These are phyloP conservation scores for Scheffersomyces segobiensis DNA, from an alignment of 1,139 yeast species.

Conservation along the genomic window DNA sequence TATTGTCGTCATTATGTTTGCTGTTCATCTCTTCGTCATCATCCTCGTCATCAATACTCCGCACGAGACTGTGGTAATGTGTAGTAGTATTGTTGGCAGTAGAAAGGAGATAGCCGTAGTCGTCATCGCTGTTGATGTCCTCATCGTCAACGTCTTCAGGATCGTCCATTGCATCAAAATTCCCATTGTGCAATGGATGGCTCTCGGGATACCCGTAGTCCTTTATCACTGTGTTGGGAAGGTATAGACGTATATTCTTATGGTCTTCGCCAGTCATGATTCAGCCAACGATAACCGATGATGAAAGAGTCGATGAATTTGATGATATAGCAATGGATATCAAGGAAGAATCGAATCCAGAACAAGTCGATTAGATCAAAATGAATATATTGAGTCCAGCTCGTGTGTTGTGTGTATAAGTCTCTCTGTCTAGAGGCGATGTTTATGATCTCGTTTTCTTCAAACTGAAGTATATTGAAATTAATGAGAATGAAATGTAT, in stretches of 20 bases:
- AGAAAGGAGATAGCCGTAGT: conserved; percentile 1
- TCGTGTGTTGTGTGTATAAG: not conserved
- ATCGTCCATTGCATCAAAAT: conserved; percentile 20
- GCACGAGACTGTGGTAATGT: not conserved
- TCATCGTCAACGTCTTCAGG: conserved; percentile 12
- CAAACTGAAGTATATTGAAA: not conserved
- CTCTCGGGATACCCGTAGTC: conserved; percentile 76
- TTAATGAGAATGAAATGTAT: not conserved
- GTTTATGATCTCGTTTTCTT: not conserved
- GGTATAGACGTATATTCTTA: not conserved
- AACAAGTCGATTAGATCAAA: not conserved
- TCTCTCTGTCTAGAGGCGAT: not conserved
- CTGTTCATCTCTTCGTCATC: conserved; percentile 3
- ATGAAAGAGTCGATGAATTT: not conserved
- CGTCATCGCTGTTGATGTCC: conserved; percentile 3
- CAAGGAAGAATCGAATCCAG: not conserved
- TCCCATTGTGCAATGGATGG: conserved; percentile 69
- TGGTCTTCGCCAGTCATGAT: not conserved
- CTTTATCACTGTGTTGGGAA: conserved; percentile 46
- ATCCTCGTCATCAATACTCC: conserved; percentile 6
- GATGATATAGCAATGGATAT: too few relatives aligned
- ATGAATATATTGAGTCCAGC: not conserved
- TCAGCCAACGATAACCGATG: not conserved
- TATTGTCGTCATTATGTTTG: conserved; percentile 1
- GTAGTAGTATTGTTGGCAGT: conserved; percentile 9